Evolutionary conservation across 257 asterid genomes (phyloP).

Genomic region (Solanum ossicruentum): DNA sequence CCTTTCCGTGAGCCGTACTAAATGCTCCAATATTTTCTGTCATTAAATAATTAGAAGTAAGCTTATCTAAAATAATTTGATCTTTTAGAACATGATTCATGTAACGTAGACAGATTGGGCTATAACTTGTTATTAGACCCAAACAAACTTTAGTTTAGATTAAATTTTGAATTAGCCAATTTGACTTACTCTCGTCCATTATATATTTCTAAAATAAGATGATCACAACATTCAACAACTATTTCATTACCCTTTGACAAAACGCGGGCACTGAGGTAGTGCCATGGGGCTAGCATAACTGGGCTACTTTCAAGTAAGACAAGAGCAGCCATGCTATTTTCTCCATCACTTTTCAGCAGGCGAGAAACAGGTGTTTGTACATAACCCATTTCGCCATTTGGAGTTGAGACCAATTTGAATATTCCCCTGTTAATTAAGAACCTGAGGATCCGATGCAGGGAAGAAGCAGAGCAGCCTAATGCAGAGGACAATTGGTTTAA

Average conservation of each 20-base stretch:
- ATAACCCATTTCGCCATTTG: constrained; percentile 7
- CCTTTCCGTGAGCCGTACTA: constrained; percentile 29
- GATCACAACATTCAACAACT: constrained; percentile 12
- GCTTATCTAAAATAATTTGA: too few species aligned
- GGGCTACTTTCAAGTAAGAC: constrained; percentile 47
- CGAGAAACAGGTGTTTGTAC: constrained; percentile 52
- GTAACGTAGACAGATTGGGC: too few species aligned
- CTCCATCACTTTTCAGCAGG: constrained; percentile 22
- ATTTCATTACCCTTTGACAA: background rate
- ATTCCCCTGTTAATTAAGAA: constrained; percentile 37
- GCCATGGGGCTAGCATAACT: constrained; percentile 64
- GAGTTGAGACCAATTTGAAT: constrained; percentile 14
- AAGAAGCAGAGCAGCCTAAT: constrained; percentile 29
- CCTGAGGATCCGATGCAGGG: constrained; percentile 52
- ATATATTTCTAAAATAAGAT: background rate
- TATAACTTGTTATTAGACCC: too few species aligned
- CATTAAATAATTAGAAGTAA: background rate
- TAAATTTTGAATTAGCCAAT: too few species aligned
- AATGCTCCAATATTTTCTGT: constrained; percentile 12
- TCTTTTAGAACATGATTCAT: too few species aligned
- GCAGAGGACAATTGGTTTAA: constrained; percentile 32
- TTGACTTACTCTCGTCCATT: too few species aligned
- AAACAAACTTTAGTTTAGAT: too few species aligned
- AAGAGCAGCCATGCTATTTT: constrained; percentile 26
- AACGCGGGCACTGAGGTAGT: constrained; percentile 13